Percentiles rank a stretch among this genome's conserved stretches.
Evolutionary conservation across 371 early-diverging fungal genomes (phyloP).

Genomic region (Aphelidium insulamus): DNA sequence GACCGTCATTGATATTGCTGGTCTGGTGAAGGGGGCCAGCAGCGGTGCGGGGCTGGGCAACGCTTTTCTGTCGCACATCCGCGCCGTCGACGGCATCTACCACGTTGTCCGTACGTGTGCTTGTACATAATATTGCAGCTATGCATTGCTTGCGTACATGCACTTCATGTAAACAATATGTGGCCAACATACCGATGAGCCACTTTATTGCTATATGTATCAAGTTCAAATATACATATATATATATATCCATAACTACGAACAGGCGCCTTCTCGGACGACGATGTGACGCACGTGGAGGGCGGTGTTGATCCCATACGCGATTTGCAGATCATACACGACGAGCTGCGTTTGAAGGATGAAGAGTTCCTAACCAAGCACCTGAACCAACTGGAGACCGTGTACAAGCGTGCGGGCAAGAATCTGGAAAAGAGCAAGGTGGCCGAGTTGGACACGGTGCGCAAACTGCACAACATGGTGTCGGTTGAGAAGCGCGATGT

Average conservation of each 20-base stretch:
- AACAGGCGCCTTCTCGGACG: constrained; percentile 49
- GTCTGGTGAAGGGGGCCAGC: constrained; percentile 88
- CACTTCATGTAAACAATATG: no score
- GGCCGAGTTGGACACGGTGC: constrained; percentile 27
- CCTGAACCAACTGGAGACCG: constrained; percentile 16
- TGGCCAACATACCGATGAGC: no score
- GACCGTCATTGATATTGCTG: constrained; percentile 96
- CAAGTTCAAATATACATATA: no score
- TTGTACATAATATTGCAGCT: no score
- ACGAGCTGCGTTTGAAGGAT: constrained; percentile 91
- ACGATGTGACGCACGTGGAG: constrained; percentile 89
- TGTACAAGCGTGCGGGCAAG: background rate
- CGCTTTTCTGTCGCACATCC: constrained; percentile 89
- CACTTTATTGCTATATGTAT: no score
- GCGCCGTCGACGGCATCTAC: constrained; percentile 94
- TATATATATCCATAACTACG: no score
- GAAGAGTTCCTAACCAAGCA: constrained; percentile 57
- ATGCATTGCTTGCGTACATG: no score
- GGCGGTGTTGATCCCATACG: constrained; percentile 82
- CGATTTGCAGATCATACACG: constrained; percentile 89
- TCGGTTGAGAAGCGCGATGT: constrained; percentile 54
- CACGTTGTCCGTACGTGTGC: constrained; percentile 87
- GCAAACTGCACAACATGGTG: constrained; percentile 52
- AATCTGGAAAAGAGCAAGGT: constrained; percentile 25
- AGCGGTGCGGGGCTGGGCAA: constrained; percentile 92